Base-by-base conservation (phyloP, 257 asterid species). In the Solanum lycopersicoides region DNA sequence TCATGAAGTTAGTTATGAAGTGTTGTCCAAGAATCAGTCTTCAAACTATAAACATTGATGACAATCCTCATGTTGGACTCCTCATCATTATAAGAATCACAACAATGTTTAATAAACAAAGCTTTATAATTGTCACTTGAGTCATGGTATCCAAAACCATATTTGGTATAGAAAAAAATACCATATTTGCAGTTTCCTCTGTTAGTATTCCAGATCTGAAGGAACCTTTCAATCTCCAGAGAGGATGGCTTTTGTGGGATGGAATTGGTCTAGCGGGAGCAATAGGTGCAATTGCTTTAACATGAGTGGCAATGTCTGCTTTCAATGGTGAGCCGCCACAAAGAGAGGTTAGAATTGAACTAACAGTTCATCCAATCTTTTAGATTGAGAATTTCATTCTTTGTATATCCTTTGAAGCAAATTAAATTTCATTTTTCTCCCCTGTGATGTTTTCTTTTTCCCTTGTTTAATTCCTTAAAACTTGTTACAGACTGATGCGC, bases 161-260 rank as follows among this genome's bases (percentile, higher is more conserved):
- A 28, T 28, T 28, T 28, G 30, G 30, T 28, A 28, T 28, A 28
- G 30, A 28, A 28, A 28, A 28, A 28, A 28, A 28, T 28, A 28
- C 30, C 30, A 28, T 28, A 28, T 28, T 28, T 28, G 30, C 30
- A 28, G 30, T 28, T 28, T 28, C 30, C 30, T 87, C 44, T 32
- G 35, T 83, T 73, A 86, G 25, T 91, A 83, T 86, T 91, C 88
- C 92, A 97, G 99, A 96, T 92, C 89, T 88, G 93, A 93, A 89
- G 91, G 96, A 95, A 47, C 99, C 99, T 45, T 95, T 97, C 89
- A 84, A 93, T 95, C 96, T 95, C 82, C 90, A 90, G 88, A 93
- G 90, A 92, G 99, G 99, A 60, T 97, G 99, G 99, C 73, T 96
- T 88, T 87, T 97, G 89, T 97, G 98, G 97, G 99, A 98, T 82